Base-by-base conservation (phyloP, 805 yeast species). In the Nakazawaea wickerhamii region DNA sequence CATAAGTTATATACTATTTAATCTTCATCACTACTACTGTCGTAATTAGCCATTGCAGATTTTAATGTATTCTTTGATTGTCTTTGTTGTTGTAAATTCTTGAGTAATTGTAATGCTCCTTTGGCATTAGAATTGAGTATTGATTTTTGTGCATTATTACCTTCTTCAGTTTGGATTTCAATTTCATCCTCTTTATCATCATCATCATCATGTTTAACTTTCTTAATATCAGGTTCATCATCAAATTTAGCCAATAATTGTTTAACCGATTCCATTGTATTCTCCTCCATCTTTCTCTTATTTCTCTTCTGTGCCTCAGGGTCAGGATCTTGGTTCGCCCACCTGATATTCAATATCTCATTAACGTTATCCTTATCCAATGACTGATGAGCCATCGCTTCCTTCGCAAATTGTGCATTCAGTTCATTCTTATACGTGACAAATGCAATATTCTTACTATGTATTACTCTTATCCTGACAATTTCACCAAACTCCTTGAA, bases 381-480 rank as follows among this genome's bases (percentile, higher is more conserved):
- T 7, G 84, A 72, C 58, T 91, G 98, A 34, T 81, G 81, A 30
- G 82, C 76, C 96, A 91, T 87, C 1, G 95, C 95, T 59, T 91
- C 98, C 54, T 87, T 86, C 0, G 96, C 96, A 68, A 91, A 93
- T 59, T 91, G 97, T 0, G 97, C 97, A 55, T 75, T 81, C 17
- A 72, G 59, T 52, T 87, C 95, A 27, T 70, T 59, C 44, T 68
- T 69, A 55, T 66, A 91, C 1, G 84, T 81, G 5, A 93, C 75
- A 63, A 91, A 90, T 0, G 90, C 96, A 54, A 90, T 78, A 30
- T 78, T 76, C 53, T 81, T 80, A 20, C 65, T 63, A 41, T 73
- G 70, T 11, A 86, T 61, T 13, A 81, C 80, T 48, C 82, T 69
- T 21, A 85, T 70, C 43, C 79, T 71, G 35, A 77, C 89, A 11